Base-by-base conservation (phyloP, 176 grass and related monocot species). In the Coix lacrymajobi region DNA sequence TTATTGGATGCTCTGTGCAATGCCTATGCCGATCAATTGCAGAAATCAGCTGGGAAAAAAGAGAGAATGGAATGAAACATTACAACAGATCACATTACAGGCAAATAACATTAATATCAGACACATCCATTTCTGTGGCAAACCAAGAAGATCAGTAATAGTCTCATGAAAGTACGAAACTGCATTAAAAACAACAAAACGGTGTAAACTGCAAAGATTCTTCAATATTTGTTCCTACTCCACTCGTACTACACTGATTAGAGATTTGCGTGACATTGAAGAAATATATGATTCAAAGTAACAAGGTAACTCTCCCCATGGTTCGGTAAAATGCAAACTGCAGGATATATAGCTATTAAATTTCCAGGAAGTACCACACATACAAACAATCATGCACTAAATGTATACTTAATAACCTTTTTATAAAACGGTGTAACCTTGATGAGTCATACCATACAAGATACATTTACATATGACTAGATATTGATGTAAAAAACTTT, bases 1-100 rank as follows among this genome's bases (percentile, higher is more conserved):
- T 98, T 88, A 98, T 98, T 49, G 96, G 96, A 89, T 98, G 92
- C 67, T 98, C 96, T 51, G 92, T 86, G 32, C 89, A 89, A 75
- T 98, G 92, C 78, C 92, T 90, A 49, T 92, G 96, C 44, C 96
- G 86, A 69, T 95, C 96, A 69, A 85, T 90, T 28, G 89, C 87
- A 31, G 96, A 98, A 85, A 98, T 98, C 85, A 98, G 84, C 96
- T 98, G 80, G 14, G 80, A 87, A 62, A 60, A 54, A 56, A 78
- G 32, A 22, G 38, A n/a, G 20, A 70, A 22, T 13, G 36, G 82
- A 64, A 63, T 10, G 45, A 61, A 10, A 57, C 16, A 51, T 51
- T 51, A 57, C 52, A 13, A 32, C 30, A 58, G 17, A 62, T 26
- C 37, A 51, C 48, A 51, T 51, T 20, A 51, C 17, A 51, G 48